Evolutionary conservation across 768 basidiomycete species (phyloP), one percentile per base, ranked within the genome.

Genomic region (Termitomyces sp.): DNA sequence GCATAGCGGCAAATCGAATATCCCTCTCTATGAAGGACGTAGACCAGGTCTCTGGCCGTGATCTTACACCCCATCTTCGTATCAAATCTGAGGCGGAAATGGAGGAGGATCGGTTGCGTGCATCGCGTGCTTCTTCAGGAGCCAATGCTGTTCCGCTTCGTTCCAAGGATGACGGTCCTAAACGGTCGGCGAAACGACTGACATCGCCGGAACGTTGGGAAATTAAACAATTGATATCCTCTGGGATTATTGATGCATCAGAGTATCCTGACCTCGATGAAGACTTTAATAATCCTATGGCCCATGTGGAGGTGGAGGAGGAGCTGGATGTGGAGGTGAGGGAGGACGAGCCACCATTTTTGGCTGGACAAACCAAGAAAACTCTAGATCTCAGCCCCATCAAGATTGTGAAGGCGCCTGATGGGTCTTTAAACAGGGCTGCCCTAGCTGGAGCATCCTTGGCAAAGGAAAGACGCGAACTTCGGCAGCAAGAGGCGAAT

Each of bases 171-270:
- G 72, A 76, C 45, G 81, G 77, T 23, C 80, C 82, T 9, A 79
- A 85, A 15, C 83, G 86, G 33, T 91, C 89, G 2, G 92, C 94
- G 0, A 94, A 94, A 66, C 83, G 96, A 15, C 75, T 98, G 56
- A 95, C 95, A 1, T 94, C 91, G 7, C 97, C 97, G 1, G 97
- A 99, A 71, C 85, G 97, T 30, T 99, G 97, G 94, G 97, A 99
- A 75, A 95, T 99, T 72, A 98, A 98, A 71, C 97, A 98, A 69
- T 83, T 99, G 55, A 97, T 98, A 54, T 91, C 97, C 0, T 97
- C 94, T 31, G 97, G 97, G 43, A 91, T 86, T 15, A 82, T 98
- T 54, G 86, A 87, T 61, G 89, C 95, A 11, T 88, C 94, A 4
- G 97, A 98, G 69, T 96, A 95, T 65, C 94, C 94, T 2, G 91